Evolutionary conservation across 2,329 filamentous ascomycete genomes (phyloP).

Genomic region (Shiraia sp.): DNA sequence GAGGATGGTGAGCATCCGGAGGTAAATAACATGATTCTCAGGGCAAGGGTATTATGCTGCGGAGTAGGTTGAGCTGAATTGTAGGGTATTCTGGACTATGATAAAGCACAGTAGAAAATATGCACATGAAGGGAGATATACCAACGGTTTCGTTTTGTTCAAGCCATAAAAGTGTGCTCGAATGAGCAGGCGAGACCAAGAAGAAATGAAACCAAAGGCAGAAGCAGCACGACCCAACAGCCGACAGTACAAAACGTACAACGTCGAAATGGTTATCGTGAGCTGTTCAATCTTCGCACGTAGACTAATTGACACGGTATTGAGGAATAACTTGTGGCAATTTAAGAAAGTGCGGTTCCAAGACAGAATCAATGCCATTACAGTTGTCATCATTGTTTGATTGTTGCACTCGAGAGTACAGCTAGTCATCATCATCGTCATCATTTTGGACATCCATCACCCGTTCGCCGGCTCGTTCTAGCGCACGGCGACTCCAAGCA

Average conservation of each 20-base stretch:
- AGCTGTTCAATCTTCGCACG: conserved; percentile 75
- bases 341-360: conserved; percentile 86
- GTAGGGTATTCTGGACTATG: background rate
- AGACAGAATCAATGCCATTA: background rate
- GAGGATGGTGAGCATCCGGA: conserved; percentile 31
- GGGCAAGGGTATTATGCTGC: conserved; percentile 40
- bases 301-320: conserved; percentile 94
- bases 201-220: conserved; percentile 28
- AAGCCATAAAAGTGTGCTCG: conserved; percentile 24
- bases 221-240: conserved; percentile 33
- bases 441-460: conserved; percentile 80
- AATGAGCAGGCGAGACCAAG: conserved; percentile 24
- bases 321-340: conserved; percentile 73
- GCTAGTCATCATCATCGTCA: conserved; percentile 56
- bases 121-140: conserved; percentile 17
- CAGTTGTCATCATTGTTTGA: background rate
- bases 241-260: conserved; percentile 41
- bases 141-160: conserved; percentile 27
- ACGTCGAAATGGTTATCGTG: conserved; percentile 28
- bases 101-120: background rate
- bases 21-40: conserved; percentile 33
- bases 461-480: conserved; percentile 76
- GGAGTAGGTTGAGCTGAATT: conserved; percentile 9
- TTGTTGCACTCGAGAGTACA: conserved; percentile 4
- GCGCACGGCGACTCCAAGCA: conserved; percentile 69